Base-by-base conservation (phyloP, 768 basidiomycete species). In the Suillus subaureus region DNA sequence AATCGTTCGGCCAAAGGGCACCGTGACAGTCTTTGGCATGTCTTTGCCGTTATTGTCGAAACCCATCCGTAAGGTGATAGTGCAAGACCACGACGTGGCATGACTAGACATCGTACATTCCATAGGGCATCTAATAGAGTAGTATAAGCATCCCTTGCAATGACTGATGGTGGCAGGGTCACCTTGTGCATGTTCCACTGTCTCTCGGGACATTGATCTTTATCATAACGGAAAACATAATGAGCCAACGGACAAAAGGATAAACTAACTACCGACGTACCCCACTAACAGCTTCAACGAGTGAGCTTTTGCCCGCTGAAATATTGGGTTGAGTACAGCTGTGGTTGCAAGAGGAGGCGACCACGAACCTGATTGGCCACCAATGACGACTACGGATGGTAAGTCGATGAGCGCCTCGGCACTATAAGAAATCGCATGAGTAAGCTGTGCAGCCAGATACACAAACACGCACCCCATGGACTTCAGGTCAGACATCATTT, bases 211-310 rank as follows among this genome's bases (percentile, higher is more conserved):
- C 82, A 33, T 73, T 82, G 65, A 85, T 66, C 65, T 63, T 33
- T 23, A 64, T 8, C 21, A 33, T 2, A 31, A 52, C 35, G 11
- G 21, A 16, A 33, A 16, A 40, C 11, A 28, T 26, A n/a, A 51
- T 51, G 49, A 51, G 49, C 4, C 23, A 26, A 45, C 0, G 8
- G 23, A 23, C 42, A 49, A 21, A 31, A 62, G 11, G 23, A 26
- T 13, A 23, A 15, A 67, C 67, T 51, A 70, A 28, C 33, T 40
- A 63, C 13, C 68, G 63, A 57, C 74, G 62, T 65, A 83, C 82
- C 16, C 81, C 82, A 13, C 81, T 81, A 26, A 86, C 83, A 1
- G 85, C 81, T 67, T 85, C 84, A 2, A 85, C 82, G 11, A 85
- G 58, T 21, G 58, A 60, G 26, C 39, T 42, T 60, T 60, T 60